Percentiles rank a stretch among this genome's conserved stretches.
These are phyloP conservation scores for Populus deltoides DNA, from an alignment of 345 rosid genomes.

Conservation along the genomic window DNA sequence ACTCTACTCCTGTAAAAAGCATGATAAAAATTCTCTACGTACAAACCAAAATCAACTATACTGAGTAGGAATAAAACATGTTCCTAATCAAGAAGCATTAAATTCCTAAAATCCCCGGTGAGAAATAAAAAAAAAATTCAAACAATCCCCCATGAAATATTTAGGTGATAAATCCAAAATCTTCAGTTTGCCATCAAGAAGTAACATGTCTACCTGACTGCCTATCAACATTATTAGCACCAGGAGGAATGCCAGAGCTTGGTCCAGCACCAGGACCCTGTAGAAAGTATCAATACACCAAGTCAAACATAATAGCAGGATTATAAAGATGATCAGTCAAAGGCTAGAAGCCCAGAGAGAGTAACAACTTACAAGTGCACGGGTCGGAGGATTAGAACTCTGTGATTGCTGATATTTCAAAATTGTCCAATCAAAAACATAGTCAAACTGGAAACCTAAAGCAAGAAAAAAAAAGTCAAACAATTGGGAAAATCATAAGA, in stretches of 20 bases:
- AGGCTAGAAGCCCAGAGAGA: not conserved
- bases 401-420: conserved; percentile 86
- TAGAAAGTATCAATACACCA: not conserved
- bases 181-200: not conserved
- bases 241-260: conserved; percentile 59
- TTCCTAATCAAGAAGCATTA: not conserved
- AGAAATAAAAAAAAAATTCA: not conserved
- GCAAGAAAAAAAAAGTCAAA: not conserved
- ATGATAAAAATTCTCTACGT: not conserved
- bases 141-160: not conserved
- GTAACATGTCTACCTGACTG: conserved; percentile 47
- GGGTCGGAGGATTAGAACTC: conserved; percentile 61
- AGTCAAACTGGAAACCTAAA: conserved; percentile 83
- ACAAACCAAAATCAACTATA: not conserved
- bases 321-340: conserved; percentile 12
- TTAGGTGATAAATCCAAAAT: not conserved
- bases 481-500: conserved; percentile 4
- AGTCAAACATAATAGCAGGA: not conserved
- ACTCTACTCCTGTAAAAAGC: not conserved
- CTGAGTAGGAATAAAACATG: not conserved
- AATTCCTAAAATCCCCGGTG: no score
- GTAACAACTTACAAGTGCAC: conserved; percentile 47
- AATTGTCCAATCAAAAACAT: conserved; percentile 93
- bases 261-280: conserved; percentile 81
- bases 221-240: conserved; percentile 52